Base-by-base conservation (phyloP, 495 filamentous ascomycete species). In the Cenococcum geophilum region DNA sequence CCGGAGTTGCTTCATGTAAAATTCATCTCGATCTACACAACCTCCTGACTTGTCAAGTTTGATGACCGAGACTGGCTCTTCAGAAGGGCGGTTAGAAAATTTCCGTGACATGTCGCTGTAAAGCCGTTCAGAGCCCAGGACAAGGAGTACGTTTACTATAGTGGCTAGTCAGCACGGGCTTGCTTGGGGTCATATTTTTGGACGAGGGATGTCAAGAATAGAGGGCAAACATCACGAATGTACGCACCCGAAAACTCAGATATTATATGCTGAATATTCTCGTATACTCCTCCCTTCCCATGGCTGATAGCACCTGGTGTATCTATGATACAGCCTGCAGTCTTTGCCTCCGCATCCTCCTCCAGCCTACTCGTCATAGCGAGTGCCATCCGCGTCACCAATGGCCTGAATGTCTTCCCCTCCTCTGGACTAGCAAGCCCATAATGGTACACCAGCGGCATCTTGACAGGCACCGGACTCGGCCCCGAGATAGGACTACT, bases 381-480 rank as follows among this genome's bases (percentile, higher is more conserved):
- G 25, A 95, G 77, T 14, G 89, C 93, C 70, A 96, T 76, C 62
- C 89, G 80, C 36, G 86, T 87, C 43, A 89, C 74, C 59, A 97
- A 70, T 1, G 85, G 82, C 73, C 83, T 88, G 71, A 85, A 96
- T 12, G 92, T 70, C 45, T 77, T 79, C 55, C 92, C 88, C 6
- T 89, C 88, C 61, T 93, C 87, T 3, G 89, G 84, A 61, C 77
- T 86, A 43, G 83, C 78, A 57, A 89, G 77, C 10, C 91, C 91
- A 73, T 90, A 91, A 67, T 89, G 89, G 68, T 96, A 97, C n/a
- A 91, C 89, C 57, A 97, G 74, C 20, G 95, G 95, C 65, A 93
- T 75, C 76, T 96, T 97, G 23, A 96, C 89, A 0, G 93, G 91
- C 16, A 93, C 82, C 12, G 84, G 81, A 62, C 86, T 93, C 6